phyloP scores from a whole-genome alignment of 2,329 filamentous ascomycete species.

The Talaromyces sp. region DNA sequence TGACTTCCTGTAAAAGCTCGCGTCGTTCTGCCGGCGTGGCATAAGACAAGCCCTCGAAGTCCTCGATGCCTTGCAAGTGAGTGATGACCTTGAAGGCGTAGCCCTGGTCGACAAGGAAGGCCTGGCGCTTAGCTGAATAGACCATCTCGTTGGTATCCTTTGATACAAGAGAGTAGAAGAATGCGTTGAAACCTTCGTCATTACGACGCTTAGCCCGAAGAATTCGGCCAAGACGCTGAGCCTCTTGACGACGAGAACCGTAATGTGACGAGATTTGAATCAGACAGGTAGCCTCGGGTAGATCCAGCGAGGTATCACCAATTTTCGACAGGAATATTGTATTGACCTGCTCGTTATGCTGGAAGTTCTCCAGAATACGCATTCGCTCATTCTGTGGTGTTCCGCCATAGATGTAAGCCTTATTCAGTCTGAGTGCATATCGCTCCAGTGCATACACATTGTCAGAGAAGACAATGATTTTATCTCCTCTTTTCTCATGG shows the following conservation, averaged over 20 bases:
- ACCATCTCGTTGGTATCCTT: constrained; percentile 99
- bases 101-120: constrained; percentile 95
- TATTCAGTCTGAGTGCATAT: constrained; percentile 81
- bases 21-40: constrained; percentile 76
- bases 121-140: constrained; percentile 94
- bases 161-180: constrained; percentile 96
- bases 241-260: constrained; percentile 93
- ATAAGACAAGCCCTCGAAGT: constrained; percentile 78
- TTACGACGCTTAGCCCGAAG: constrained; percentile 92
- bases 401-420: constrained; percentile 88
- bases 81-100: constrained; percentile 99
- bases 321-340: constrained; percentile 97
- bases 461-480: constrained; percentile 97
- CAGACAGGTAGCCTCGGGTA: constrained; percentile 93
- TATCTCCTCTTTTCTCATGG: constrained; percentile 91
- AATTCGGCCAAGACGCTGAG: constrained; percentile 89
- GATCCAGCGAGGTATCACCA: constrained; percentile 94
- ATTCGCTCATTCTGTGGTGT: constrained; percentile 85
- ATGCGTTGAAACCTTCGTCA: constrained; percentile 97
- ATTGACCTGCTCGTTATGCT: constrained; percentile 85
- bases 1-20: constrained; percentile 83
- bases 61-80: constrained; percentile 86
- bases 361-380: constrained; percentile 88
- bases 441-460: constrained; percentile 90
- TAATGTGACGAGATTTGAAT: constrained; percentile 99